Evolutionary conservation across 495 filamentous ascomycete species (phyloP), one percentile per base, ranked within the genome.

Genomic region (Hypomontagnella monticulosa): DNA sequence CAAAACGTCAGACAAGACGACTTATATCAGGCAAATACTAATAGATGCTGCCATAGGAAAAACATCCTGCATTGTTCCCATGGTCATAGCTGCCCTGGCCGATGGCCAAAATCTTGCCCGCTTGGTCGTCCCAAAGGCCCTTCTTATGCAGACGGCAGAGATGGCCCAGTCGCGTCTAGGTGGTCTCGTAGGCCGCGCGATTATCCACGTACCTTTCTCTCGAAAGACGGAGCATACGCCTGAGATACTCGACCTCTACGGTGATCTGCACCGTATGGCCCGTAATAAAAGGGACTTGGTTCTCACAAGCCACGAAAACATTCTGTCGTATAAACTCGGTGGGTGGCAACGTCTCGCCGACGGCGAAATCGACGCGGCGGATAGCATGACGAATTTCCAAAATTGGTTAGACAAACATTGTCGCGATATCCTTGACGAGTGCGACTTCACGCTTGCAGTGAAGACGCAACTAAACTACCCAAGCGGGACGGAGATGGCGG

Each of bases 351-450:
- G 74, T 16, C 73, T 85, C 1, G 72, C 74, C 1, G 79, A 83
- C 62, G 65, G 57, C 1, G 66, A 75, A 12, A 16, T 78, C 11
- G 49, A 71, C 11, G 74, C 77, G 53, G 84, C 82, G 0, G 54
- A 11, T 3, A 51, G 60, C 7, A 81, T 86, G 75, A 73, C 80
- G 40, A 70, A 61, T 18, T 71, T 81, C 3, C 82, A 88, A 58
- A 44, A 37, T 4, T 86, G 84, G 84, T 42, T 88, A 3, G 71
- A 77, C 18, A 14, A 57, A 0, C 60, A 58, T 23, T 79, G 72
- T 32, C 78, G 84, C 8, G 85, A 88, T 68, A 72, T 88, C 0
- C 66, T 88, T 0, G 85, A 87, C 63, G 85, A 88, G 56, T 84
- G 78, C 5, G 85, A 88, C 53, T 79, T 79, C 27, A 84, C 81